phyloP scores from a whole-genome alignment of 805 yeast species.

The Saccharomycopsis microspora region DNA sequence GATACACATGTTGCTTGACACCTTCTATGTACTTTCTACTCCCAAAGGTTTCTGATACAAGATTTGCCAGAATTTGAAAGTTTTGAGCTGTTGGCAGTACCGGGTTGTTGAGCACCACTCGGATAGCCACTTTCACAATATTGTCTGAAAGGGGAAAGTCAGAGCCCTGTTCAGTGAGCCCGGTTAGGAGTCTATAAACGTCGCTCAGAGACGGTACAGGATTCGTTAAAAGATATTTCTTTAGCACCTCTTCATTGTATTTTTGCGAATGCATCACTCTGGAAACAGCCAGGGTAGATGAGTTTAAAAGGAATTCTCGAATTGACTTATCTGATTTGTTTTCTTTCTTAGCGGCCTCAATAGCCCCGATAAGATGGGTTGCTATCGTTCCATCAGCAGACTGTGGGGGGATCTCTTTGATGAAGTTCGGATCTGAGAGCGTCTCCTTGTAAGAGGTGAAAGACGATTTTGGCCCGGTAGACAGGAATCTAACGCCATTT shows the following conservation, averaged over 20 bases:
- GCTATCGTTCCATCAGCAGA: not conserved
- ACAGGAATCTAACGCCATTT: too few species aligned
- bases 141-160: conserved; percentile 5
- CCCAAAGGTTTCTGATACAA: conserved; percentile 11
- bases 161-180: not conserved
- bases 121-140: conserved; percentile 10
- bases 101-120: conserved; percentile 12
- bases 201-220: conserved; percentile 13
- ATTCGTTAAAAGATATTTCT: conserved; percentile 7
- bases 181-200: not conserved
- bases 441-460: not conserved
- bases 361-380: not conserved
- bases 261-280: too few species aligned
- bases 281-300: too few species aligned
- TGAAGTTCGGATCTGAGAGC: not conserved
- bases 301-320: not conserved
- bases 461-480: too few species aligned
- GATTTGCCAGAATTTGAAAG: conserved; percentile 13
- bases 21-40: conserved; percentile 5
- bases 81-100: conserved; percentile 9
- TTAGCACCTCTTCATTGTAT: conserved; percentile 3
- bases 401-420: not conserved
- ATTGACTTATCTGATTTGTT: not conserved
- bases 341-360: not conserved
- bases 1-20: conserved; percentile 5